phyloP scores from a whole-genome alignment of 2,329 filamentous ascomycete genomes.

The Pseudopithomyces chartarum region DNA sequence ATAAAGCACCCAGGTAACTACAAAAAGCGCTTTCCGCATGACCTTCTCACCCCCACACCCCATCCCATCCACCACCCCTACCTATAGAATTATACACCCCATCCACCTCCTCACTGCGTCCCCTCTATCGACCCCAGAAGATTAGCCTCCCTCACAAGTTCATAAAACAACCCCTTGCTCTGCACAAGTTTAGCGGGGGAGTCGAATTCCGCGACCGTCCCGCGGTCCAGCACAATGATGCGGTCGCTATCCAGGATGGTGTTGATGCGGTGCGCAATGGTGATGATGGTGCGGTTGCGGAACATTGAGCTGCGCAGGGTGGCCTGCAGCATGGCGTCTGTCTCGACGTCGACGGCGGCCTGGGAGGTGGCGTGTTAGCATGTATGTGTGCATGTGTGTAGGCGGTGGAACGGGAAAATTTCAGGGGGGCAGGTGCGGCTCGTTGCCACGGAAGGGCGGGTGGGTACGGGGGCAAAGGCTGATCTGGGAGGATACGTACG shows the following conservation, averaged over 20 bases:
- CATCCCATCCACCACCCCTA: no score
- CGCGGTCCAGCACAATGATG: slow-evolving; percentile 91
- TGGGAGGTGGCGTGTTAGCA: slow-evolving; percentile 30
- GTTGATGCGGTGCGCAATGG: slow-evolving; percentile 97
- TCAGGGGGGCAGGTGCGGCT: not conserved
- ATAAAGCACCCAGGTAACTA: no score
- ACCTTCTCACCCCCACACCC: no score
- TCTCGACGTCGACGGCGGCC: slow-evolving; percentile 73
- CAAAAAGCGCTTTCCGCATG: slow-evolving; percentile 1
- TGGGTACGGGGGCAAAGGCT: not conserved
- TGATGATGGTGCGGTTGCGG: slow-evolving; percentile 93
- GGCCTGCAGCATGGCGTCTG: slow-evolving; percentile 67
- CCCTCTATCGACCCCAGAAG: slow-evolving; percentile 55
- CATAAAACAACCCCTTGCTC: slow-evolving; percentile 80
- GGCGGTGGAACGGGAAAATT: not conserved
- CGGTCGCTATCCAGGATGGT: slow-evolving; percentile 89
- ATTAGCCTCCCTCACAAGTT: slow-evolving; percentile 89
- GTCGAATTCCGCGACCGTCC: slow-evolving; percentile 90
- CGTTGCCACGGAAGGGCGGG: not conserved
- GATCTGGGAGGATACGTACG: slow-evolving; percentile 55
- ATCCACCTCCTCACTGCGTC: slow-evolving; percentile 17
- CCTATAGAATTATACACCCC: not conserved
- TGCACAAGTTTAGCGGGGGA: slow-evolving; percentile 78
- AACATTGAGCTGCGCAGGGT: slow-evolving; percentile 72
- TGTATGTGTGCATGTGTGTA: no score